A percentile compares a stretch with the other conserved stretches of the same genome.
These are phyloP conservation scores for Plasmopara muralis DNA, from an alignment of 352 stramenopile genomes.

Conservation along the genomic window DNA sequence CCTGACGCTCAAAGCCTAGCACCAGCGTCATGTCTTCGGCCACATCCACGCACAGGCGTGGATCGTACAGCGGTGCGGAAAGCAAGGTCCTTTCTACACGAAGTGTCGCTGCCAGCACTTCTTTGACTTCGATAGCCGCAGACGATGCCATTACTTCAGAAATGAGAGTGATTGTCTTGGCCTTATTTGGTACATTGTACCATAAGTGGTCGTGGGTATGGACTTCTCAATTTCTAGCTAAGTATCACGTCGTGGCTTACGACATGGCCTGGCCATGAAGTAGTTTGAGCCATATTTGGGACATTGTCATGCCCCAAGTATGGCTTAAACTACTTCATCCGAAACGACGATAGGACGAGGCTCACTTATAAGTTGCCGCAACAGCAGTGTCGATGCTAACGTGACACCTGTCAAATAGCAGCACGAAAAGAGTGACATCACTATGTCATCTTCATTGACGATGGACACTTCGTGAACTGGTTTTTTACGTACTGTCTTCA, in stretches of 20 bases:
- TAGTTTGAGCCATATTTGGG: constrained; percentile 5
- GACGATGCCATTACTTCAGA: constrained; percentile 11
- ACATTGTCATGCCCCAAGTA: too few species aligned
- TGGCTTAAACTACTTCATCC: too few species aligned
- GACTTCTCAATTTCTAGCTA: constrained; percentile 4
- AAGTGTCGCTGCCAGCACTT: constrained; percentile 19
- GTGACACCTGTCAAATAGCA: constrained; percentile 9
- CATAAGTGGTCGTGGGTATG: constrained; percentile 1
- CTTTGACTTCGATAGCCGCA: constrained; percentile 5
- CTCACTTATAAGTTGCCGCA: too few species aligned
- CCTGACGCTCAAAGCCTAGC: constrained; percentile 29
- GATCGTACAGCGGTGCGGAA: constrained; percentile 34
- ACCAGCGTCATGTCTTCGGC: constrained; percentile 39
- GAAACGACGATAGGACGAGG: too few species aligned
- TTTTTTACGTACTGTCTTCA: constrained; percentile 11
- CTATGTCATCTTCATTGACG: not conserved
- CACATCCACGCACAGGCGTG: constrained; percentile 45
- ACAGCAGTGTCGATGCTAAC: not conserved
- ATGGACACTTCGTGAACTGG: constrained; percentile 7
- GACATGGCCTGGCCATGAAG: constrained; percentile 3
- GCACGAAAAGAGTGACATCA: constrained; percentile 10
- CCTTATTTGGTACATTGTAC: constrained; percentile 4
- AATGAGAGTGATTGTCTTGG: not conserved
- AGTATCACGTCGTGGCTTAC: constrained; percentile 14
- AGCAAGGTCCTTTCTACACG: constrained; percentile 22